Conservation (phyloP, 345 rosid genomes). For the Raphanus sativus region DNA sequence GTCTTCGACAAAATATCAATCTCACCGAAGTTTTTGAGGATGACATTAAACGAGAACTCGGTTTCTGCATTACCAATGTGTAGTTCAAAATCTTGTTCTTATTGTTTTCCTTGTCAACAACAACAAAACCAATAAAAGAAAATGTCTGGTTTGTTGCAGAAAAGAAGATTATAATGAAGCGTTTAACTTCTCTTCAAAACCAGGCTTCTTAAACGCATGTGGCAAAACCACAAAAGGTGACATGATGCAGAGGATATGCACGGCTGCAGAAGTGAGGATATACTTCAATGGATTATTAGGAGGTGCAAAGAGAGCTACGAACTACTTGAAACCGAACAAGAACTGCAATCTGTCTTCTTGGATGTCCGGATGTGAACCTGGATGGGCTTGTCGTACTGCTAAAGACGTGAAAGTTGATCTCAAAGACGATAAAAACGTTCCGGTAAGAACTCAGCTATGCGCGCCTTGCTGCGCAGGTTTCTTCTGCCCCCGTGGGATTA, state of each 20-base stretch:
- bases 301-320: constrained; percentile 45
- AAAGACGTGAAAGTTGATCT: constrained; percentile 48
- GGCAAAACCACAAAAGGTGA: constrained; percentile 70
- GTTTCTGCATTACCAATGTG: constrained; percentile 90
- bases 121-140: neutral
- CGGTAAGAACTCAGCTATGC: constrained; percentile 55
- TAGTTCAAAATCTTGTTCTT: constrained; percentile 25
- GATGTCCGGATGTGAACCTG: constrained; percentile 97
- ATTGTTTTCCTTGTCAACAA: neutral
- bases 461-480: constrained; percentile 84
- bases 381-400: constrained; percentile 82
- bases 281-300: constrained; percentile 61
- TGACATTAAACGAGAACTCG: constrained; percentile 60
- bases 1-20: constrained; percentile 53
- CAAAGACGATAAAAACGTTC: constrained; percentile 55
- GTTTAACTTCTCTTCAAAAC: constrained; percentile 70
- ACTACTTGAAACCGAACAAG: constrained; percentile 72
- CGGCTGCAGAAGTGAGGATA: constrained; percentile 85
- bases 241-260: constrained; percentile 65
- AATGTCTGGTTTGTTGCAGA: constrained; percentile 40
- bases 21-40: constrained; percentile 55
- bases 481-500: constrained; percentile 95
- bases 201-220: constrained; percentile 61
- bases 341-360: constrained; percentile 88
- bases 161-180: constrained; percentile 83